Evolutionary conservation across 2,329 filamentous ascomycete species (phyloP), one percentile per base, ranked within the genome.

Genomic region (Cercospora janseana): DNA sequence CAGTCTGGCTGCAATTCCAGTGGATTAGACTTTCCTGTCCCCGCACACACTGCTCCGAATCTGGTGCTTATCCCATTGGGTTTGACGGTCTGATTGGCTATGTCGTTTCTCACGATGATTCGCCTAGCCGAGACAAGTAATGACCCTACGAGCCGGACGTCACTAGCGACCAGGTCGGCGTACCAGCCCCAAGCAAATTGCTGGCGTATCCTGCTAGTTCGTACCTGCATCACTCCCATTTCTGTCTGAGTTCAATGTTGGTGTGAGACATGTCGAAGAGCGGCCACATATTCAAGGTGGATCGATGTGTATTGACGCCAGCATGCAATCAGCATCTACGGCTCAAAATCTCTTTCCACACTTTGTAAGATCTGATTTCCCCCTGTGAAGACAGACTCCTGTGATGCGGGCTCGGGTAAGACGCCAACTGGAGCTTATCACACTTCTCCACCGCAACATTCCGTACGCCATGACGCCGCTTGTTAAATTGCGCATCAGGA

Each of bases 41-140:
- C 43, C 43, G 43, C 43, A 24, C 43, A 31, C 12, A 18, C 21
- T 35, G 35, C 43, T 46, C 43, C 31, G 28, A 21, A 46, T 46
- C 18, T 24, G 21, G 43, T 15, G 20, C 31, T 16, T 8, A 2
- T 23, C 37, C 43, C 29, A 46, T n/a, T 24, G 27, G 12, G 21
- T 15, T 34, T 37, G 3, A 12, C 6, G 3, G 13, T 38, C 10
- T 46, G 31, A 46, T 46, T 46, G 44, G 44, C 13, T 5, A 20
- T 18, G n/a, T 37, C 43, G 31, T 46, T 46, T 31, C n/a, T n/a
- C 31, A 16, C 24, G 8, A 23, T 23, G 8, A 12, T n/a, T 2
- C 8, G n/a, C 3, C 23, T 38, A 20, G 15, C n/a, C 23, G 1
- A 16, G 10, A 8, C 15, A 10, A 24, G 44, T 6, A 37, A 37